Conservation (phyloP, 2,329 filamentous ascomycete species). For the Ophiocordyceps camponoti-saundersi region DNA sequence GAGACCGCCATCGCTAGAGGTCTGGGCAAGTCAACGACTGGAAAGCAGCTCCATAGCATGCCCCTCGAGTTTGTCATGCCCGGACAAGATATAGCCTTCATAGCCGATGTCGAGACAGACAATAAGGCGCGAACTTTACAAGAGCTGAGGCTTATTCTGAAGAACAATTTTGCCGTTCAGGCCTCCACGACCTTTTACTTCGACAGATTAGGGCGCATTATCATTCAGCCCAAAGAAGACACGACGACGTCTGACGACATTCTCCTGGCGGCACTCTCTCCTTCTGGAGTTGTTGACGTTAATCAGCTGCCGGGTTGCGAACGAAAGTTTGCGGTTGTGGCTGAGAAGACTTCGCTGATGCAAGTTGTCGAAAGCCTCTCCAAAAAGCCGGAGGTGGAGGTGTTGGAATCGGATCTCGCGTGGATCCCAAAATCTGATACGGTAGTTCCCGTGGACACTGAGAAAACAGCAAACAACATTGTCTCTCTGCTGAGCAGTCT, state of each 20-base stretch:
- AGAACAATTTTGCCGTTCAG: slow-evolving; percentile 49
- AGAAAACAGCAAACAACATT: slow-evolving; percentile 37
- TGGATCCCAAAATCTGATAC: slow-evolving; percentile 76
- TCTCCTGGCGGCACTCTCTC: slow-evolving; percentile 66
- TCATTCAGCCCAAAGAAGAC: slow-evolving; percentile 40
- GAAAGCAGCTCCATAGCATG: slow-evolving; percentile 58
- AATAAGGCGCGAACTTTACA: slow-evolving; percentile 57
- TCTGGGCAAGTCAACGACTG: slow-evolving; percentile 63
- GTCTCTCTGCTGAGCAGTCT: slow-evolving; percentile 40
- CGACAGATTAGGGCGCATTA: slow-evolving; percentile 57
- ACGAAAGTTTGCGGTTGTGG: slow-evolving; percentile 39
- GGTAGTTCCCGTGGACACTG: slow-evolving; percentile 42
- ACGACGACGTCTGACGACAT: slow-evolving; percentile 50
- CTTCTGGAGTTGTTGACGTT: slow-evolving; percentile 59
- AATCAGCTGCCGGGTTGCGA: slow-evolving; percentile 48
- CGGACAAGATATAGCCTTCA: slow-evolving; percentile 49
- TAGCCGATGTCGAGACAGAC: slow-evolving; percentile 78
- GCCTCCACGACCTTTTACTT: slow-evolving; percentile 76
- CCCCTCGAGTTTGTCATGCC: slow-evolving; percentile 71
- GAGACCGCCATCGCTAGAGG: slow-evolving; percentile 77
- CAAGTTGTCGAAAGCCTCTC: slow-evolving; percentile 31
- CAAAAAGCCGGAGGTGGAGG: slow-evolving; percentile 44
- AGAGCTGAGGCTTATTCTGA: slow-evolving; percentile 56
- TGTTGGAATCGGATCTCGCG: slow-evolving; percentile 63
- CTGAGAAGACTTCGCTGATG: slow-evolving; percentile 15